Base-by-base conservation (phyloP, 2,329 filamentous ascomycete species). In the Pseudogymnoascus sp. region DNA sequence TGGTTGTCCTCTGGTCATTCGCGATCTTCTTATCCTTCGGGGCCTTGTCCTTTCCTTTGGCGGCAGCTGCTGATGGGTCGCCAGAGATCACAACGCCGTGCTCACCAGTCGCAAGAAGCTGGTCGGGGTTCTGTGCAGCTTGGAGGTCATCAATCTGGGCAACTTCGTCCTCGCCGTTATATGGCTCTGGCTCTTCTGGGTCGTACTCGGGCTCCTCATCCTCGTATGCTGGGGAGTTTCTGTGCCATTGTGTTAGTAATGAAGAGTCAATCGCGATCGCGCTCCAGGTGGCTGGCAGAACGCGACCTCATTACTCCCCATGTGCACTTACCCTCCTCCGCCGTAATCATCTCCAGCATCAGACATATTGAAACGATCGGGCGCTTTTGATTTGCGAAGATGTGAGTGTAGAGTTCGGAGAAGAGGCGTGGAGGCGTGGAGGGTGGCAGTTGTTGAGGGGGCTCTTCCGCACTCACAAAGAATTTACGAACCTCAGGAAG, bases 21-120 rank as follows among this genome's bases (percentile, higher is more conserved):
- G 92, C 85, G 61, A 99, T 93, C 79, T 92, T 96, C 84, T 96
- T 97, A 78, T 93, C 85, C 74, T 86, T 87, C 73, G 82, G 79
- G 60, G 81, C 80, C 73, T 83, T 84, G 62, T 84, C 81, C 70
- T 76, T 79, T 64, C 77, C 77, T 74, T 82, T 84, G 64, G 78
- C 78, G 73, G 82, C 83, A 36, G 85, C 85, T 23, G 85, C 85
- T 34, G 83, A 81, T 16, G 85, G 82, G 72, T 89, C 86, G 70
- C 85, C 85, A 14, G 85, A 83, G 60, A 83, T 74, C 65, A 88
- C 78, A 8, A 88, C 79, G 19, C 74, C 73, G 57, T 72, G 71
- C 34, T 74, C 72, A 25, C 71, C 71, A 19, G 71, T 73, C 2
- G 70, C 64, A 16, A 74, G 68, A 21, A 75, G 71, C 51, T 73